phyloP scores from a whole-genome alignment of 176 grass and related monocot genomes.

The Pontederia paniculata region DNA sequence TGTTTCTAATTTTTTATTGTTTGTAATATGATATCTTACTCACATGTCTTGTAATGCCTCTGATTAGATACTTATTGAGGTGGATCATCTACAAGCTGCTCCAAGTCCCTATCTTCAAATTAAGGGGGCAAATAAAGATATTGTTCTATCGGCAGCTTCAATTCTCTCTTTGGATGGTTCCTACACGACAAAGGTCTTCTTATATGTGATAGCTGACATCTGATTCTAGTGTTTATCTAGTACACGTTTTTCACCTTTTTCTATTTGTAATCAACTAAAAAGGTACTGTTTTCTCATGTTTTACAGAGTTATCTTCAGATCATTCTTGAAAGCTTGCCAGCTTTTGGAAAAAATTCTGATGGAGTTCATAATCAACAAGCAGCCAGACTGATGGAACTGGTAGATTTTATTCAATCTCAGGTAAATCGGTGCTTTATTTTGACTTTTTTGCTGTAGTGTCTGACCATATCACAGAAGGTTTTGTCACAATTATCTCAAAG shows the following conservation, averaged over 20 bases:
- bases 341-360: constrained; percentile 37
- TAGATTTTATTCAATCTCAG: constrained; percentile 95
- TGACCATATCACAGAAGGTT: not conserved
- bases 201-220: too few relatives aligned
- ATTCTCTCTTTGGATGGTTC: constrained; percentile 74
- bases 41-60: not conserved
- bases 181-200: constrained; percentile 86
- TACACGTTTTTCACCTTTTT: not conserved
- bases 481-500: too few relatives aligned
- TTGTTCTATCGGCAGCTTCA: constrained; percentile 64
- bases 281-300: not conserved
- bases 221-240: too few relatives aligned
- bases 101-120: constrained; percentile 79
- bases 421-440: constrained; percentile 26
- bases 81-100: constrained; percentile 84
- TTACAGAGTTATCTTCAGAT: constrained; percentile 77
- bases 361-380: constrained; percentile 91
- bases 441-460: not conserved
- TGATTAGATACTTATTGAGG: constrained; percentile 90
- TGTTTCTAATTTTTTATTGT: too few relatives aligned
- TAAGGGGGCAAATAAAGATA: constrained; percentile 91
- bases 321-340: constrained; percentile 83
- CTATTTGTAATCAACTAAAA: not conserved
- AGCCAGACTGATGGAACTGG: constrained; percentile 72
- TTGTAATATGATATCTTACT: too few relatives aligned